A percentile compares a stretch with the other conserved stretches of the same genome.
phyloP scores from a whole-genome alignment of 441 rosid species.

The Populus hybrid region DNA sequence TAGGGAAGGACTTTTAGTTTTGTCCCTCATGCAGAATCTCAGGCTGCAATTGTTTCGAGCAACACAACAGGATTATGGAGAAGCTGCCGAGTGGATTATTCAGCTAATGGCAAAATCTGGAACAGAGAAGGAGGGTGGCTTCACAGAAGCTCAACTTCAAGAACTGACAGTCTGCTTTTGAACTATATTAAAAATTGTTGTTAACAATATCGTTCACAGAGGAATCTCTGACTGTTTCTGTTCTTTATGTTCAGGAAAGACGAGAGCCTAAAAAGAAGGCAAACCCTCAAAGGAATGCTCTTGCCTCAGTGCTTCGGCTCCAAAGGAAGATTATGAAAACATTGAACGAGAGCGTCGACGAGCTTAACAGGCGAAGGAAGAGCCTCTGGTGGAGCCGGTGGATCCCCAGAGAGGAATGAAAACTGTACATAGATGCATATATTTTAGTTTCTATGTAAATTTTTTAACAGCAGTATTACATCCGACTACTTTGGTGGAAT shows the following conservation, averaged over 20 bases:
- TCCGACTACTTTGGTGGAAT: slow-evolving; percentile 15
- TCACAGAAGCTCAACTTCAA: slow-evolving; percentile 89
- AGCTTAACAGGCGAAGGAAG: slow-evolving; percentile 62
- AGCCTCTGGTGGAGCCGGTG: slow-evolving; percentile 97
- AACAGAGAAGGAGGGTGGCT: slow-evolving; percentile 84
- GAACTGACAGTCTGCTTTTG: slow-evolving; percentile 56
- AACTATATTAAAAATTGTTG: slow-evolving; percentile 7
- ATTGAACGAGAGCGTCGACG: slow-evolving; percentile 71
- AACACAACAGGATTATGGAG: slow-evolving; percentile 85
- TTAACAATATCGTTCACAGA: neutral
- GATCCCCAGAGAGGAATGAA: slow-evolving; percentile 88
- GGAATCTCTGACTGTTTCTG: neutral
- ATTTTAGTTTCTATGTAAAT: slow-evolving; percentile 15
- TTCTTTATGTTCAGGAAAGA: slow-evolving; percentile 49
- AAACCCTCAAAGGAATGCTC: slow-evolving; percentile 60
- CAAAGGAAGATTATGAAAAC: slow-evolving; percentile 79
- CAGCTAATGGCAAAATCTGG: slow-evolving; percentile 91
- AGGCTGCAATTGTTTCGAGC: slow-evolving; percentile 72
- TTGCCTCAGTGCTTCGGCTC: slow-evolving; percentile 68
- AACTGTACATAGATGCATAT: slow-evolving; percentile 24
- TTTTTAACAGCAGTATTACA: slow-evolving; percentile 12
- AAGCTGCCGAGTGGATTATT: slow-evolving; percentile 72
- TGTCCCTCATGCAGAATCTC: slow-evolving; percentile 85
- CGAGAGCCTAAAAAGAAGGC: slow-evolving; percentile 58
- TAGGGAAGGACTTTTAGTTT: slow-evolving; percentile 66